These are phyloP conservation scores for Phytophthora hibernalis DNA, from an alignment of 352 stramenopile species.

Conservation along the genomic window DNA sequence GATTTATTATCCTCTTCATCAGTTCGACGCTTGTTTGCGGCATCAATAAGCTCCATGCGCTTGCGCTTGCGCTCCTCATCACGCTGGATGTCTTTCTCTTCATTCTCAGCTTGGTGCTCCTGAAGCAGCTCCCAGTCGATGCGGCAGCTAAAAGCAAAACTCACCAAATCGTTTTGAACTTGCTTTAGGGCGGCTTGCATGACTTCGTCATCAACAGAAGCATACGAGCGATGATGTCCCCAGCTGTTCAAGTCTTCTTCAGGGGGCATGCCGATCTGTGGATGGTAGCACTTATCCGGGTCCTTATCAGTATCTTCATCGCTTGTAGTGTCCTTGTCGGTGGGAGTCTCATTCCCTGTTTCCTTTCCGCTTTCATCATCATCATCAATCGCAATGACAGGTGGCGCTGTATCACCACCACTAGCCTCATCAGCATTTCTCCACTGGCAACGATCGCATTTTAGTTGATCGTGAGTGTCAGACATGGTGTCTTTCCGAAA, in stretches of 20 bases:
- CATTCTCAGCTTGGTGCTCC: slow-evolving; percentile 80
- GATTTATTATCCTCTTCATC: slow-evolving; percentile 40
- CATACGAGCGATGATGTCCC: slow-evolving; percentile 96
- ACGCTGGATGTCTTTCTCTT: slow-evolving; percentile 73
- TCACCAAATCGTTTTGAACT: slow-evolving; percentile 63
- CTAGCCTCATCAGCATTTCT: slow-evolving; percentile 53
- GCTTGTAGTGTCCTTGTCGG: slow-evolving; percentile 17
- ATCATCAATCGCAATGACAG: slow-evolving; percentile 52
- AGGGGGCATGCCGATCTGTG: slow-evolving; percentile 93
- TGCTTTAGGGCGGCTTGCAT: slow-evolving; percentile 92
- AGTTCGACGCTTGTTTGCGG: slow-evolving; percentile 40
- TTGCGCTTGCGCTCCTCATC: slow-evolving; percentile 82
- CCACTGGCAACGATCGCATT: slow-evolving; percentile 95
- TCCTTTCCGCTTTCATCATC: slow-evolving; percentile 48
- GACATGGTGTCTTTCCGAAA: slow-evolving; percentile 88
- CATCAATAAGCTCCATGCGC: slow-evolving; percentile 68
- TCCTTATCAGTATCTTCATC: slow-evolving; percentile 25
- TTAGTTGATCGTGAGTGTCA: slow-evolving; percentile 98
- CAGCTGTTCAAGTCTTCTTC: slow-evolving; percentile 98
- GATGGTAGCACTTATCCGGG: slow-evolving; percentile 69
- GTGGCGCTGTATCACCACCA: slow-evolving; percentile 11
- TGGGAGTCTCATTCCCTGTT: slow-evolving; percentile 19
- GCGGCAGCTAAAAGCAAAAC: slow-evolving; percentile 97
- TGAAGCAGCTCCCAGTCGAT: slow-evolving; percentile 96
- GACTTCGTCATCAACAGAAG: slow-evolving; percentile 97